A percentile compares a stretch with the other conserved stretches of the same genome.
Conservation (phyloP, 179 eudicot genomes). For the Sideroxylon spinosum region DNA sequence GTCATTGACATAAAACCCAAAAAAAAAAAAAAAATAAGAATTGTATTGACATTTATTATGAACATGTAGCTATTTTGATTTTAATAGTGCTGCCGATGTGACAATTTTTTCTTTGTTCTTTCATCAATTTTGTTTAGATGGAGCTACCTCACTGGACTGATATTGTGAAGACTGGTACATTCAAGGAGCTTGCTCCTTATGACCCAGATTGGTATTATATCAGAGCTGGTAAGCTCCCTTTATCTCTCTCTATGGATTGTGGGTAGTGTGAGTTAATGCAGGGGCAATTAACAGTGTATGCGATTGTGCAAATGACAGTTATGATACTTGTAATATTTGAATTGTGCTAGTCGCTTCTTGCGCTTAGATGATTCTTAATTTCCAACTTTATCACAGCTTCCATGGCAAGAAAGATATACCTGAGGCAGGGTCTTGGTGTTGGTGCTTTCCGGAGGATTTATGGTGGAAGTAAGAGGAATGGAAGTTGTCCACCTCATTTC, state of each 20-base stretch:
- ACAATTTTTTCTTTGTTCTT: background rate
- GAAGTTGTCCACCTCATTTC: conserved; percentile 52
- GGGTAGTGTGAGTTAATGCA: no score
- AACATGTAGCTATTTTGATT: no score
- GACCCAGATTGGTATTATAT: conserved; percentile 69
- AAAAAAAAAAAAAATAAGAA: no score
- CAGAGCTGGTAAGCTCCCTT: conserved; percentile 40
- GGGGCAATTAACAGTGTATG: background rate
- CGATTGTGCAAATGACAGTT: background rate
- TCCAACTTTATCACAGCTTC: conserved; percentile 30
- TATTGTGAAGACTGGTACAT: conserved; percentile 52
- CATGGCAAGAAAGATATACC: conserved; percentile 52
- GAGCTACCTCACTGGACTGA: conserved; percentile 68
- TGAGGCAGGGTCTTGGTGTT: conserved; percentile 59
- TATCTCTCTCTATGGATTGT: background rate
- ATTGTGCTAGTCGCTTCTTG: background rate
- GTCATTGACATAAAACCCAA: no score
- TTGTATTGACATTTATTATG: no score
- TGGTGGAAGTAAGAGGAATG: conserved; percentile 54
- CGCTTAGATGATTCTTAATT: background rate
- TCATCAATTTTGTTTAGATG: conserved; percentile 27
- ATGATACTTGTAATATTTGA: background rate
- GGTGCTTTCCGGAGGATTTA: conserved; percentile 48
- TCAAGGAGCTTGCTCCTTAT: conserved; percentile 69
- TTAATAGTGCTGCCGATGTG: background rate